These are phyloP conservation scores for Blastomyces silverae DNA, from an alignment of 2,329 filamentous ascomycete genomes.

Conservation along the genomic window DNA sequence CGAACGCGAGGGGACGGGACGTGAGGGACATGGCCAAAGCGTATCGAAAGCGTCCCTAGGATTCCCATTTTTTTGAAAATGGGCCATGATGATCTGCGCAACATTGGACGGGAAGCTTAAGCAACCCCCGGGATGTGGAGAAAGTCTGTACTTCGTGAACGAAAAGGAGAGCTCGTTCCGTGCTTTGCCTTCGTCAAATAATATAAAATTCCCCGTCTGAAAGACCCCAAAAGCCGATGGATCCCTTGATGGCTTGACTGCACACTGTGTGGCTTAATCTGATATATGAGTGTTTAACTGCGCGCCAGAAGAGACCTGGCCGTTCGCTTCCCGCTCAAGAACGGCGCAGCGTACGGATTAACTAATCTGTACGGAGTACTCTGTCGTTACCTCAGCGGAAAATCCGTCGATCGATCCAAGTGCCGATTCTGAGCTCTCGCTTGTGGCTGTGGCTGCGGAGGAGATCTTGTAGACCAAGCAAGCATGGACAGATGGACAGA, in stretches of 20 bases:
- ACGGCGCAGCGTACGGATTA: background rate
- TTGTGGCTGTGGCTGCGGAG: background rate
- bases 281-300: background rate
- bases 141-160: background rate
- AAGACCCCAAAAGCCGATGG: no score
- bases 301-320: no score
- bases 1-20: no score
- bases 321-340: background rate
- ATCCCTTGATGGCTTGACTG: no score
- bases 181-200: background rate
- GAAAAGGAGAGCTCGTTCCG: background rate
- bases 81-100: background rate
- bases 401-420: background rate
- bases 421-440: background rate
- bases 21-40: no score
- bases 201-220: background rate
- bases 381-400: background rate
- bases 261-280: background rate
- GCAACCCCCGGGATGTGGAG: background rate
- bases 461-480: background rate
- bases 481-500: background rate
- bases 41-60: background rate
- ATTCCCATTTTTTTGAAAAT: background rate
- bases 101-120: background rate
- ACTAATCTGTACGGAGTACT: background rate